A percentile compares a stretch with the other conserved stretches of the same genome.
Conservation (phyloP, 108 stramenopile species). For the Skeletonema costatum region DNA sequence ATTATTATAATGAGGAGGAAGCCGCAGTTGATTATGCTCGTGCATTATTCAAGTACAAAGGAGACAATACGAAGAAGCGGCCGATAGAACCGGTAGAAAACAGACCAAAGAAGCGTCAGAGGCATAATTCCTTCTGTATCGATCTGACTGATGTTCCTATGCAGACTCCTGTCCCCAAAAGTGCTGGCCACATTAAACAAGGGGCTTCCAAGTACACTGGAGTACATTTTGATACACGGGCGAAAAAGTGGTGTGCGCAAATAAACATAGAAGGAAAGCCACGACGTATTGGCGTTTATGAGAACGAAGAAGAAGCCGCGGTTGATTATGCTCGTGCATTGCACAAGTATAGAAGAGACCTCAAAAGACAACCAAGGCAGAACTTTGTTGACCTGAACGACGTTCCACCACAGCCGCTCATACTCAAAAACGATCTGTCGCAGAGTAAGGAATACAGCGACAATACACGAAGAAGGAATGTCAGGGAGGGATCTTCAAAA, state of each 20-base stretch:
- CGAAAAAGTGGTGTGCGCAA: too few species aligned
- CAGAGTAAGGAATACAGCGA: background rate
- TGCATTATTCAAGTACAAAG: too few species aligned
- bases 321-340: background rate
- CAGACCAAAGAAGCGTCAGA: too few species aligned
- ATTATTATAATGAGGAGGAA: too few species aligned
- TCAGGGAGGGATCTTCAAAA: background rate
- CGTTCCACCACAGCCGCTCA: background rate
- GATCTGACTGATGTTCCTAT: background rate
- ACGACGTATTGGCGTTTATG: too few species aligned
- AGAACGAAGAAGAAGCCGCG: background rate
- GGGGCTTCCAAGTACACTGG: background rate
- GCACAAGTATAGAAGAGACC: background rate
- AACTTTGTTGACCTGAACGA: background rate
- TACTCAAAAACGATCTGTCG: background rate
- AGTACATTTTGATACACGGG: too few species aligned
- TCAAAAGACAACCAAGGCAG: background rate
- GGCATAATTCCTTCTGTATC: too few species aligned
- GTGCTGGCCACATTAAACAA: background rate
- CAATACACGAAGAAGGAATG: background rate
- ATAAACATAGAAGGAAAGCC: too few species aligned
- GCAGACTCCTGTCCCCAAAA: background rate
- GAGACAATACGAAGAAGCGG: too few species aligned
- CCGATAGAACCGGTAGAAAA: too few species aligned
- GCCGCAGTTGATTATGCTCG: too few species aligned